Percentiles rank a stretch among this genome's conserved stretches.
Conservation (phyloP, 306 rosid genomes). For the Albizia julibrissin region DNA sequence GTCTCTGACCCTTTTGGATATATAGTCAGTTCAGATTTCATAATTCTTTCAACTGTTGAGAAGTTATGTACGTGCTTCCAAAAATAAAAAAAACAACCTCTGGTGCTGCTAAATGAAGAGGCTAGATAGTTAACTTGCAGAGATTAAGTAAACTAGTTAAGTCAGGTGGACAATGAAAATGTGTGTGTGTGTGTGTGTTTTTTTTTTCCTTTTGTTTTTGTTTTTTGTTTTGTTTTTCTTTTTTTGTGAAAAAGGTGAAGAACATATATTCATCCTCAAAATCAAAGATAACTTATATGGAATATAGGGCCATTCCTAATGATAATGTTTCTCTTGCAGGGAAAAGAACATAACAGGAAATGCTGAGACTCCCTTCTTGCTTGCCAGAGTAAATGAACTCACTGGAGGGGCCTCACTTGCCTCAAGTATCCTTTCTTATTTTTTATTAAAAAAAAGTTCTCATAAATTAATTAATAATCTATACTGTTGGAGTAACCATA, state of each 20-base stretch:
- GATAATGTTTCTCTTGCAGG: conserved; percentile 40
- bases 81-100: background rate
- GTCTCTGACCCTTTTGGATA: background rate
- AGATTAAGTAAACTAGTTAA: background rate
- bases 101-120: background rate
- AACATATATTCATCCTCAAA: background rate
- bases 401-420: conserved; percentile 89
- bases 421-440: conserved; percentile 71
- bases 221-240: too few relatives aligned
- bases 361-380: conserved; percentile 89
- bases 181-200: too few relatives aligned
- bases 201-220: too few relatives aligned
- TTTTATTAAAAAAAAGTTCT: background rate
- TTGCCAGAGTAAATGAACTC: conserved; percentile 70
- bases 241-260: background rate
- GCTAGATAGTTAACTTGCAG: too few relatives aligned
- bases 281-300: background rate
- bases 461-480: background rate
- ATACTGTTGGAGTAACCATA: background rate
- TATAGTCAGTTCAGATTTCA: background rate
- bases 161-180: background rate
- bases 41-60: background rate
- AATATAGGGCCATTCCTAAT: background rate
- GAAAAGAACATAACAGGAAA: conserved; percentile 75
- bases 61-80: background rate